Evolutionary conservation across 208 protist genomes (phyloP), one percentile per base, ranked within the genome.

Genomic region (Leishmania turanica): DNA sequence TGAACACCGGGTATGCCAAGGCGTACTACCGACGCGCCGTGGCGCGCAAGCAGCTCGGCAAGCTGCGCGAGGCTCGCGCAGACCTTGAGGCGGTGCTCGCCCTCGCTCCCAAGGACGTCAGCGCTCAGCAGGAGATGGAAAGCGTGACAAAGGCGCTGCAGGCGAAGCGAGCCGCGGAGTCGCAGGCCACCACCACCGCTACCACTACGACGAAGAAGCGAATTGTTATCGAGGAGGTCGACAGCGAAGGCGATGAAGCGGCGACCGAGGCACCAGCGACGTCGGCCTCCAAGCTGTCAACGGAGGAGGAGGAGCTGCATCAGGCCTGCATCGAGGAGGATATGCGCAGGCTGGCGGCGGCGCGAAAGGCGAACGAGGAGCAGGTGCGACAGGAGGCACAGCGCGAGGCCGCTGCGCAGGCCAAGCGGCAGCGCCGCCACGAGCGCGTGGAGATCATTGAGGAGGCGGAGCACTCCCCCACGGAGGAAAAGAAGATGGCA

Each of bases 11-110:
- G 27, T 97, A 97, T 74, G 84, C 92, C 13, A 98, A 98, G 86
- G 96, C 86, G 2, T 97, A 96, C 81, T 98, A 92, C 80, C 90
- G 96, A 54, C 90, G 96, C 37, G 96, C 94, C 37, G 79, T 97
- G 56, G 93, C 96, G 21, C 88, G 96, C 76, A 97, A 96, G 64
- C 87, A 93, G 66, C 86, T 96, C 47, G 84, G 86, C n/a, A 96
- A 97, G 65, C 77, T 97, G 56, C 92, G 89, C 81, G 96, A 94
- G n/a, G 92, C 96, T 1, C 88, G 94, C n/a, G 58, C 87, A 4
- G 96, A 98, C 79, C 78, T 97, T 56, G 94, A 97, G 80, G 87
- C 94, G 3, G 96, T 97, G 42, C 87, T 98, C 45, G 95, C 93
- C 1, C 91, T 98, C 47, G 84, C 75, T 3, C 95, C 92, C 24